Evolutionary conservation across 2,329 filamentous ascomycete genomes (phyloP).

Genomic region (Botrytis medusae): DNA sequence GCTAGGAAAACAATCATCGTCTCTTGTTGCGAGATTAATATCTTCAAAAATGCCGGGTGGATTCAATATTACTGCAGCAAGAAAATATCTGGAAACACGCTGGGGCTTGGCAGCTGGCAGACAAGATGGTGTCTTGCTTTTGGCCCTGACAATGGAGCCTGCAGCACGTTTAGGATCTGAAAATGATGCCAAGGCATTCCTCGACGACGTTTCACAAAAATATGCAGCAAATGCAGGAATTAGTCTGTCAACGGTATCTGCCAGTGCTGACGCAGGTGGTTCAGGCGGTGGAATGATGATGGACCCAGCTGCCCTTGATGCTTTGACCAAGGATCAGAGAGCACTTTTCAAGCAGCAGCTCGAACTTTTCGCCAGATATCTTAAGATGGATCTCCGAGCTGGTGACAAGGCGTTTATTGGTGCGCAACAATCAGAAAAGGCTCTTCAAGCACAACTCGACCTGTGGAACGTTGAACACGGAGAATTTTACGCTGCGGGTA

Average conservation of each 20-base stretch:
- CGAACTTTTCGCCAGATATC: slow-evolving; percentile 89
- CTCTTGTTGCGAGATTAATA: slow-evolving; percentile 88
- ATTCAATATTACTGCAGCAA: slow-evolving; percentile 95
- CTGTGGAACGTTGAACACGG: slow-evolving; percentile 95
- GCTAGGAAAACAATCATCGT: slow-evolving; percentile 93
- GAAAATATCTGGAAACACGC: slow-evolving; percentile 91
- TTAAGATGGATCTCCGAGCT: slow-evolving; percentile 95
- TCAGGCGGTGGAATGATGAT: slow-evolving; percentile 94
- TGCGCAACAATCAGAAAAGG: slow-evolving; percentile 79
- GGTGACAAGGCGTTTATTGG: slow-evolving; percentile 90
- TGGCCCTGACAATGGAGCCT: slow-evolving; percentile 92
- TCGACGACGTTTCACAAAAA: slow-evolving; percentile 86
- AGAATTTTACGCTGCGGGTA: slow-evolving; percentile 92
- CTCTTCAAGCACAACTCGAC: slow-evolving; percentile 90
- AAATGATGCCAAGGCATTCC: slow-evolving; percentile 84
- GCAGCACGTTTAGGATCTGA: slow-evolving; percentile 85
- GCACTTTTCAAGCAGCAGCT: slow-evolving; percentile 98
- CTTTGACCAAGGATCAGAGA: slow-evolving; percentile 93
- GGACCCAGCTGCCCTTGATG: slow-evolving; percentile 96
- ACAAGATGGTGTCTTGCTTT: slow-evolving; percentile 85
- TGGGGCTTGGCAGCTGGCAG: slow-evolving; percentile 86
- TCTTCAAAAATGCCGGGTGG: slow-evolving; percentile 99
- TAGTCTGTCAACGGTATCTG: slow-evolving; percentile 73
- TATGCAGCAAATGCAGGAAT: slow-evolving; percentile 84
- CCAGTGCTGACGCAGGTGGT: slow-evolving; percentile 69